These are phyloP conservation scores for Zygoascus hellenicus DNA, from an alignment of 1,139 yeast species.

Conservation along the genomic window DNA sequence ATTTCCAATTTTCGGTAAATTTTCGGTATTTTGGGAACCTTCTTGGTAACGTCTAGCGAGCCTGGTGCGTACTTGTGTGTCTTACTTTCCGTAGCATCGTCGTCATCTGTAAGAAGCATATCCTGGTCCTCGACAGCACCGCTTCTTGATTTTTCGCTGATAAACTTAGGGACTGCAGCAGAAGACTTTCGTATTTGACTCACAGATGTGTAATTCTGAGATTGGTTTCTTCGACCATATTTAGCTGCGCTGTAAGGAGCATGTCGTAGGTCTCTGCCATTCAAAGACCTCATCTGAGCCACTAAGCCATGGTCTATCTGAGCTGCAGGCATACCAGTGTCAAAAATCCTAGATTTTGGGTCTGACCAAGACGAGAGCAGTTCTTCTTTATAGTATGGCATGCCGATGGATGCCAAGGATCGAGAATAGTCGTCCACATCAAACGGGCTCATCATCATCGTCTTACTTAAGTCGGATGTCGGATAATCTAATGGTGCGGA, in stretches of 20 bases:
- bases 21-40: constrained; percentile 44
- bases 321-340: constrained; percentile 33
- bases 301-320: constrained; percentile 31
- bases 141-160: constrained; percentile 55
- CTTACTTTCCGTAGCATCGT: constrained; percentile 10
- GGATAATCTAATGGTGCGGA: constrained; percentile 51
- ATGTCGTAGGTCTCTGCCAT: constrained; percentile 27
- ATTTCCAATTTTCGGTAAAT: constrained; percentile 73
- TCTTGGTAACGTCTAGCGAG: neutral
- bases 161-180: constrained; percentile 52
- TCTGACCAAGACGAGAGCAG: constrained; percentile 68
- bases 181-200: constrained; percentile 32
- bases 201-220: constrained; percentile 44
- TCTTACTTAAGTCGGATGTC: constrained; percentile 24
- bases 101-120: constrained; percentile 25
- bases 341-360: constrained; percentile 22
- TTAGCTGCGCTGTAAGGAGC: constrained; percentile 53
- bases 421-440: constrained; percentile 38
- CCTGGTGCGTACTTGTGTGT: neutral
- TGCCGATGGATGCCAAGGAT: constrained; percentile 69
- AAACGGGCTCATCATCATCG: constrained; percentile 16
- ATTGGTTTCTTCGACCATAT: constrained; percentile 26
- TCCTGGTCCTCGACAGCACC: constrained; percentile 23
- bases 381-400: constrained; percentile 80
- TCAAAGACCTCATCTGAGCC: constrained; percentile 22